Conservation (phyloP, 1,139 yeast species). For the Geotrichum australiense region DNA sequence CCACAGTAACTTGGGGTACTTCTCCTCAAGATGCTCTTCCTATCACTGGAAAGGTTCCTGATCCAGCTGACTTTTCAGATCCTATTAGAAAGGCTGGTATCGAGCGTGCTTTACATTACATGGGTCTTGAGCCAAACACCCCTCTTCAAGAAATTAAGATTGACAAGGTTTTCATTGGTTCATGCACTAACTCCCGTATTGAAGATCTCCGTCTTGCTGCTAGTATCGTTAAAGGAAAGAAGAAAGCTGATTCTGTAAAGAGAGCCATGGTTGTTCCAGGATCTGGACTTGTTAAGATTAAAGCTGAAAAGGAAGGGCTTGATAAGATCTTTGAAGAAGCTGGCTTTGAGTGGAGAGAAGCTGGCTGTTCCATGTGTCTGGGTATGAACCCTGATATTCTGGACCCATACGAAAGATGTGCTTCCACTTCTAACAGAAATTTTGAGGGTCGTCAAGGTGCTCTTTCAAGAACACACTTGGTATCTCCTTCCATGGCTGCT, state of each 20-base stretch:
- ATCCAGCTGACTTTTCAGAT: slow-evolving; percentile 65
- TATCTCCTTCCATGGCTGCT: slow-evolving; percentile 99
- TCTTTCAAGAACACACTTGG: slow-evolving; percentile 87
- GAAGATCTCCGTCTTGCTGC: slow-evolving; percentile 98
- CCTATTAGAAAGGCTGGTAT: slow-evolving; percentile 76
- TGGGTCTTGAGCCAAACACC: slow-evolving; percentile 82
- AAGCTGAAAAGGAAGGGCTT: slow-evolving; percentile 92
- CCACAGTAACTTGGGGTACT: slow-evolving; percentile 99
- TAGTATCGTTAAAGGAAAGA: slow-evolving; percentile 80
- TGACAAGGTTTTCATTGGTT: slow-evolving; percentile 95
- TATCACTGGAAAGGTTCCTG: slow-evolving; percentile 83
- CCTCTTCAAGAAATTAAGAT: slow-evolving; percentile 65
- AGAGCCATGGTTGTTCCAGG: slow-evolving; percentile 94
- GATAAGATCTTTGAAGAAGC: slow-evolving; percentile 86
- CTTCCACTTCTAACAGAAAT: slow-evolving; percentile 96
- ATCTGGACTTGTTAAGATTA: slow-evolving; percentile 85
- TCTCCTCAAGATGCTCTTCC: slow-evolving; percentile 99
- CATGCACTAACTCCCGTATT: slow-evolving; percentile 95
- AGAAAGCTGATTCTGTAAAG: slow-evolving; percentile 74
- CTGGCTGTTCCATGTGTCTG: slow-evolving; percentile 98
- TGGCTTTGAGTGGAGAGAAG: slow-evolving; percentile 98
- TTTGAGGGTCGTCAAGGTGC: slow-evolving; percentile 99
- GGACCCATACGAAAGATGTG: slow-evolving; percentile 93
- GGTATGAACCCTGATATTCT: slow-evolving; percentile 99
- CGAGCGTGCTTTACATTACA: slow-evolving; percentile 84